Evolutionary conservation across 2,329 filamentous ascomycete genomes (phyloP).

Genomic region (Trichoderma polysporum): DNA sequence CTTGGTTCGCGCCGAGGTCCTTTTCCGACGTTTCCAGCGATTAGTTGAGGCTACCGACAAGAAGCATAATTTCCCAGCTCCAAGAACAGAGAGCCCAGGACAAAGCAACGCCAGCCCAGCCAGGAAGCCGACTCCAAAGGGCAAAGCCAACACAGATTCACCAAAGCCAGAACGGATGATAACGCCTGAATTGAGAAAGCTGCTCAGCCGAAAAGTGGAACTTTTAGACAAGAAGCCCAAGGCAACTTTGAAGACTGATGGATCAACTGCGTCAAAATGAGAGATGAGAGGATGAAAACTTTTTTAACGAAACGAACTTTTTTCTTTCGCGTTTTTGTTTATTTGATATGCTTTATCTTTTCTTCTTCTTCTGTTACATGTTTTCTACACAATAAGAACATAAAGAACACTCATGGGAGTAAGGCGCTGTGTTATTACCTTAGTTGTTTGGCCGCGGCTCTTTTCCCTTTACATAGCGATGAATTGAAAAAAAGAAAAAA

Average conservation of each 20-base stretch:
- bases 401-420: background rate
- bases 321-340: background rate
- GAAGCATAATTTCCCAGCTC: slow-evolving; percentile 77
- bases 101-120: background rate
- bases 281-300: background rate
- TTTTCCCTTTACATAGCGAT: background rate
- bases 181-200: slow-evolving; percentile 55
- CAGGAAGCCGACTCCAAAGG: slow-evolving; percentile 29
- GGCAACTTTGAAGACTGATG: slow-evolving; percentile 38
- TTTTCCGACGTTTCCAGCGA: slow-evolving; percentile 85
- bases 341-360: background rate
- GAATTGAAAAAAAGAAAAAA: background rate
- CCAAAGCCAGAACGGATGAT: slow-evolving; percentile 47
- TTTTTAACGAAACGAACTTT: background rate
- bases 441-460: background rate
- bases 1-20: slow-evolving; percentile 79
- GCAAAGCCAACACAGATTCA: slow-evolving; percentile 39
- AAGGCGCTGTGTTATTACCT: background rate
- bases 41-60: slow-evolving; percentile 91
- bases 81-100: slow-evolving; percentile 29
- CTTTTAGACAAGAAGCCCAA: slow-evolving; percentile 36
- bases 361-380: background rate
- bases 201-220: slow-evolving; percentile 51
- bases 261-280: slow-evolving; percentile 33
- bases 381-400: background rate